Base-by-base conservation (phyloP, 345 rosid species). In the Hypericum perforatum region DNA sequence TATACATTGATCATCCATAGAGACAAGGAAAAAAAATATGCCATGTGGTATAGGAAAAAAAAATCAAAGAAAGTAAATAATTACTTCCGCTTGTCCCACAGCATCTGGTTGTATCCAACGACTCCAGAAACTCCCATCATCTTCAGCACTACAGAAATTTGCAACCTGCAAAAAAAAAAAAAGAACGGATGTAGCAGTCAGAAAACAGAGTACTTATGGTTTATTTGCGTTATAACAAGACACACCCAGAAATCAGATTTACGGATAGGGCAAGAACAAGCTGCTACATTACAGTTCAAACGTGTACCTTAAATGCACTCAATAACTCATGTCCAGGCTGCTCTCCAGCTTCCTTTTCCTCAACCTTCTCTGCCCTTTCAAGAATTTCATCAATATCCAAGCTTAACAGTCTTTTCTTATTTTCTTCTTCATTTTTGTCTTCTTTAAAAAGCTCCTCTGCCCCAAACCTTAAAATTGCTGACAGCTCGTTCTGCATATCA, bases 81-180 rank as follows among this genome's bases (percentile, higher is more conserved):
- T 37, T 86, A 89, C 99, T 66, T 94, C 97, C 15, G 99, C 99
- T 43, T 74, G 80, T 41, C 81, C 74, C 13, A 94, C 63, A 29
- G 95, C 85, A 7, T 89, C 99, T 44, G 99, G 99, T 75, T 89
- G 89, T 75, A 94, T 94, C 99, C 97, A 94, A 16, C 99, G 97
- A 77, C 99, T 94, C 99, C 99, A 94, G 53, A 94, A 94, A 62
- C 86, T 84, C 64, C 92, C 89, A 74, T 89, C 97, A 74, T 94
- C 94, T 74, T 94, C 97, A 15, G 85, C 83, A 60, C 75, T 72
- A 67, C 92, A 66, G 71, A 94, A 84, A 71, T 84, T 94, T 50
- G 97, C 97, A 55, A 94, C 99, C 97, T 50, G 22, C n/a, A 56
- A 32, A 53, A 13, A 51, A 43, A 7, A 6, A 38, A 39, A 5